Base-by-base conservation (phyloP, 2,329 filamentous ascomycete genomes). In the Peltaster fructicola region DNA sequence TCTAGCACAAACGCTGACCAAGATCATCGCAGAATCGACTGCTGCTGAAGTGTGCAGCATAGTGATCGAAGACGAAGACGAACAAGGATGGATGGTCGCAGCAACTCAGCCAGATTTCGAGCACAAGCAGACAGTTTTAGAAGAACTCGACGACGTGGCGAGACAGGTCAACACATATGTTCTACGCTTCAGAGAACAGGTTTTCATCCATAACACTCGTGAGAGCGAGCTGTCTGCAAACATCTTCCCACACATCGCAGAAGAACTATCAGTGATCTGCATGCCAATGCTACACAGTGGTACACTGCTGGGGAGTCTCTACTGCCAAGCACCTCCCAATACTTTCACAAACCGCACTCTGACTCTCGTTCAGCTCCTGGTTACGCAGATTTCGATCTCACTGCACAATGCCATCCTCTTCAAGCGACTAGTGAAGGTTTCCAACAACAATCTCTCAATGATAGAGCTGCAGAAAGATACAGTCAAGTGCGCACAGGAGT, bases 201-300 rank as follows among this genome's bases (percentile, higher is more conserved):
- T 84, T 5, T 82, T 82, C 38, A 62, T 80, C 7, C 65, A 73
- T 4, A 76, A 84, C 39, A 56, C 84, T 14, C 56, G 77, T 12
- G 68, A 66, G 23, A 78, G 85, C 40, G 78, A 84, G 46, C 62
- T 77, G 15, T 82, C 84, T 34, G 73, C 74, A 22, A 81, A 79
- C 32, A 73, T 82, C 53, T 78, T 15, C 59, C 66, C 35, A 61
- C 63, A 26, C 76, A 81, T 34, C 73, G n/a, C 74, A 0, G 53
- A 65, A 16, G 75, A 76, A 38, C 77, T 72, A 41, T 70, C 75
- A 3, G 69, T 84, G 31, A 82, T 85, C 31, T 72, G 73, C n/a
- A 68, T 84, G 18, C 78, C 78, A 0, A 84, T 85, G 28, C 59
- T 70, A 22, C 76, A 82, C 44, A 77, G 73, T 4, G 63, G 66